A percentile compares a stretch with the other conserved stretches of the same genome.
These are phyloP conservation scores for Whalleya microplaca DNA, from an alignment of 2,329 filamentous ascomycete species.

Conservation along the genomic window DNA sequence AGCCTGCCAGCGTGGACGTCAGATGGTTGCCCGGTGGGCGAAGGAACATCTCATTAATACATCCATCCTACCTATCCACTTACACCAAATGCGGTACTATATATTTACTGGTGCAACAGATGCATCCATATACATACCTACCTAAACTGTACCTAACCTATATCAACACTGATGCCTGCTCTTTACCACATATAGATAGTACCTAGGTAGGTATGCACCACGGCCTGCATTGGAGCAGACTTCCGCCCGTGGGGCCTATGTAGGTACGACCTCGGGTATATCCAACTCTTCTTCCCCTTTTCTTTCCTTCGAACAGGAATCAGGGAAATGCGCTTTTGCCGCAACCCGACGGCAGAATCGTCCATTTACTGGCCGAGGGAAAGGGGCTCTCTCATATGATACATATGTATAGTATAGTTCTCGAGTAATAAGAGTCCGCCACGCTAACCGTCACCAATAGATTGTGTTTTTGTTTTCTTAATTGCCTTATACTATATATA, in stretches of 20 bases:
- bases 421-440: neutral
- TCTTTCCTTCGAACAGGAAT: neutral
- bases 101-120: no score
- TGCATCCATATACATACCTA: no score
- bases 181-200: no score
- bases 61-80: neutral
- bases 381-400: no score
- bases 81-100: neutral
- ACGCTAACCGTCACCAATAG: neutral
- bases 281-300: slow-evolving; percentile 3
- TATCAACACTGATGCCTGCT: no score
- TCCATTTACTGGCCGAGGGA: neutral
- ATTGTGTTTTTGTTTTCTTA: neutral
- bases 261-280: neutral
- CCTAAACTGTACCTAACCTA: no score
- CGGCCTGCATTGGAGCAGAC: neutral
- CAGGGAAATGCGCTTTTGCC: neutral
- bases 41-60: neutral
- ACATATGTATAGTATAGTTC: neutral
- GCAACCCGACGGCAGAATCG: no score
- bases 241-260: neutral
- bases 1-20: no score
- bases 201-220: no score
- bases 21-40: neutral
- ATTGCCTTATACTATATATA: neutral